Conservation (phyloP, 805 yeast genomes). For the Cyberlindnera petersonii region DNA sequence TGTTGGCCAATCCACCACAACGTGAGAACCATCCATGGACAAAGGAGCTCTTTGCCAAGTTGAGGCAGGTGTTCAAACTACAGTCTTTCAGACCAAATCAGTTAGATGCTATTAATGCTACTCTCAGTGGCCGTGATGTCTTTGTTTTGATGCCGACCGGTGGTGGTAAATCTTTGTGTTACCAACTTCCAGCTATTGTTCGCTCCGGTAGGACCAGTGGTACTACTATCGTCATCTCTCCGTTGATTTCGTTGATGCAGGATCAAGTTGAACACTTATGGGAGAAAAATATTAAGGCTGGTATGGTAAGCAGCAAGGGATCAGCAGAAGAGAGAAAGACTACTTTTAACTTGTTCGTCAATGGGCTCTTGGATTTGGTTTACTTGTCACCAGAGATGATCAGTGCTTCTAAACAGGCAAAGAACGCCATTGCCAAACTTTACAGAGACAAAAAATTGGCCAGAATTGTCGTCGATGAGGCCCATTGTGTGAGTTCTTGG, state of each 20-base stretch:
- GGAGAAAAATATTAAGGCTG: constrained; percentile 68
- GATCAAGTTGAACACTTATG: constrained; percentile 87
- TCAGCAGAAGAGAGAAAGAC: constrained; percentile 57
- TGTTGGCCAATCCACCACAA: constrained; percentile 13
- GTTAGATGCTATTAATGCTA: constrained; percentile 78
- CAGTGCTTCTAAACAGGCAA: constrained; percentile 66
- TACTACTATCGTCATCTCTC: constrained; percentile 88
- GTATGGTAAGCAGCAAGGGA: constrained; percentile 81
- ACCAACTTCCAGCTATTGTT: constrained; percentile 89
- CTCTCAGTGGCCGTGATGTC: constrained; percentile 74
- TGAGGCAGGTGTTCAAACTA: constrained; percentile 60
- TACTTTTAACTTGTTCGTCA: constrained; percentile 56
- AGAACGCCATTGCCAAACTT: constrained; percentile 54
- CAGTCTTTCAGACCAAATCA: constrained; percentile 76
- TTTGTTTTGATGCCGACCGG: constrained; percentile 98
- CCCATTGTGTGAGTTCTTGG: constrained; percentile 98
- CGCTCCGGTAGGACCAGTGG: constrained; percentile 72
- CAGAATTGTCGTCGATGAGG: constrained; percentile 91
- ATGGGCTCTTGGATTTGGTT: constrained; percentile 68
- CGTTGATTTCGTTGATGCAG: constrained; percentile 93
- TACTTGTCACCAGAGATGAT: constrained; percentile 96
- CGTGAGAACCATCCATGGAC: constrained; percentile 49
- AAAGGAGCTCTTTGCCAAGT: constrained; percentile 54
- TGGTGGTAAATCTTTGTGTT: constrained; percentile 95
- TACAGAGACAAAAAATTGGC: constrained; percentile 60